Conservation (phyloP, 2,329 filamentous ascomycete species). For the Claviceps sp. region DNA sequence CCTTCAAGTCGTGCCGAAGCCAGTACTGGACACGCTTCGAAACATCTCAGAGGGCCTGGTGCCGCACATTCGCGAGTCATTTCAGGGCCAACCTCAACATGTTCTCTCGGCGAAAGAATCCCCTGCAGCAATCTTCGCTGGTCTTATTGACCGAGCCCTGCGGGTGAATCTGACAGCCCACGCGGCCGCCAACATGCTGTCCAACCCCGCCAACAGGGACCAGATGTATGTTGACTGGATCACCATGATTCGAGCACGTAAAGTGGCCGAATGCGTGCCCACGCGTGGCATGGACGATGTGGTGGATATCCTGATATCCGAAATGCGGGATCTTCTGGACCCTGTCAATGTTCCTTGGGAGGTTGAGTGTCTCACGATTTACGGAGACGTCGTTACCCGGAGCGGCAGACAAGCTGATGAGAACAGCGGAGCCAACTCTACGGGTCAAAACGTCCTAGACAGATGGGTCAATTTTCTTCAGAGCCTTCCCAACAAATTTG, state of each 20-base stretch:
- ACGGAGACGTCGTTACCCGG: conserved; percentile 41
- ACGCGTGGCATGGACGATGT: conserved; percentile 53
- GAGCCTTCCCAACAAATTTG: conserved; percentile 56
- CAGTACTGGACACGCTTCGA: conserved; percentile 73
- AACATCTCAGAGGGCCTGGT: conserved; percentile 77
- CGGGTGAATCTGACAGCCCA: conserved; percentile 90
- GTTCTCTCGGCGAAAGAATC: conserved; percentile 78
- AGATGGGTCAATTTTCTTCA: conserved; percentile 64
- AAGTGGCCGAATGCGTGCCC: conserved; percentile 50
- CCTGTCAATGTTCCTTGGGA: conserved; percentile 55
- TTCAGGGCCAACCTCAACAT: conserved; percentile 72
- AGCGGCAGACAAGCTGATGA: conserved; percentile 26
- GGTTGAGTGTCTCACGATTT: conserved; percentile 46
- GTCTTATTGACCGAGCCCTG: conserved; percentile 72
- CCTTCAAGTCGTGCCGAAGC: conserved; percentile 78
- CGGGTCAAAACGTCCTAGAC: conserved; percentile 57
- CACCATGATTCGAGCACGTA: conserved; percentile 47
- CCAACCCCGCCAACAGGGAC: conserved; percentile 76
- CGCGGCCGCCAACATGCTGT: conserved; percentile 84
- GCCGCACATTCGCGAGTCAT: conserved; percentile 69
- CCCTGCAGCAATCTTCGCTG: conserved; percentile 79
- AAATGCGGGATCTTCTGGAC: conserved; percentile 58
- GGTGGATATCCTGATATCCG: conserved; percentile 46
- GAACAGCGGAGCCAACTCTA: conserved; percentile 16
- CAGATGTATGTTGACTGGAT: conserved; percentile 95